Base-by-base conservation (phyloP, 352 stramenopile genomes). In the Pythium brassicae region DNA sequence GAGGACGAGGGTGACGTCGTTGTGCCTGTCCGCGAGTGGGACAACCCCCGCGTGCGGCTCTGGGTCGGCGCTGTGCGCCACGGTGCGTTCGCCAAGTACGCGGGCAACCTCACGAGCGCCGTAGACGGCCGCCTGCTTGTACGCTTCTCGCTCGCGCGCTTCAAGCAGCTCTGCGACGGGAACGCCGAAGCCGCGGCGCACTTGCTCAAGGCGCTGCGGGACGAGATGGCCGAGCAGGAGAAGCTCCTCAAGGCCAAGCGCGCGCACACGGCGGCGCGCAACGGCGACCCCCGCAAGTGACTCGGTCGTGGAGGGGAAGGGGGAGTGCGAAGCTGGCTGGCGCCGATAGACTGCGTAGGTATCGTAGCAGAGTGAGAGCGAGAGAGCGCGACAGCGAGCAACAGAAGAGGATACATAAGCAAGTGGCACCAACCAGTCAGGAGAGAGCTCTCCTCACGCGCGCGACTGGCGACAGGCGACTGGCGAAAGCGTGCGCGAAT, bases 111-210 rank as follows among this genome's bases (percentile, higher is more conserved):
- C 29, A 69, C 59, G 34, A 57, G 66, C 19, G 70, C 69, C 1
- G 54, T 89, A 0, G 74, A 89, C 50, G 79, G 79, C 9, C 68
- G 78, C 29, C 76, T 87, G 63, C 64, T 86, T 19, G 71, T 68
- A 26, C 77, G 81, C 22, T 86, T 92, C 40, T 84, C 72, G 15
- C 50, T 80, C 32, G 65, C 78, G 17, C 68, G 79, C 2, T 87
- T 90, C 50, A 78, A 75, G 15, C 76, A 89, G 37, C 68, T 92
- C 34, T 92, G 82, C 54, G 72, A 71, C 8, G 83, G 79, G 11
- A 83, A 92, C 57, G 67, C 63, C 7, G 44, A 62, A 0, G 78
- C 87, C 43, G 78, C 77, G 9, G 77, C 72, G 1, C 69, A 82
- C 35, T 43, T 89, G 15, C 71, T 83, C 22, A 90, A 90, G 63